Conservation (phyloP, 306 rosid species). For the Vigna nakashimae region DNA sequence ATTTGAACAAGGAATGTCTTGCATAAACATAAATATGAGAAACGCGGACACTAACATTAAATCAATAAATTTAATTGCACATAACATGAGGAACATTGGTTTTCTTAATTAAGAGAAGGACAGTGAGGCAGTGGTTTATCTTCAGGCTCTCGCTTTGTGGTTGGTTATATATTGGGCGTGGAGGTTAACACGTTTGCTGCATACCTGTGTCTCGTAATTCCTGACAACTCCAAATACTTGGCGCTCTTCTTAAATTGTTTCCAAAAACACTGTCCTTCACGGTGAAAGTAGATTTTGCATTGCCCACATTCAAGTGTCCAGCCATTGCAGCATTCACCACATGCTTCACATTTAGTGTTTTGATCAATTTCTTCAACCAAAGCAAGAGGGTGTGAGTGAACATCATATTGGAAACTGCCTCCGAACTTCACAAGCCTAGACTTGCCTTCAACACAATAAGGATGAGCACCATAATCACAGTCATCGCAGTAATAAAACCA, state of each 20-base stretch:
- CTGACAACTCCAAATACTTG: slow-evolving; percentile 12
- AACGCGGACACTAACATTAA: neutral
- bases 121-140: neutral
- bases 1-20: neutral
- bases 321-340: slow-evolving; percentile 8
- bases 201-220: neutral
- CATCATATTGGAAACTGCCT: slow-evolving; percentile 14
- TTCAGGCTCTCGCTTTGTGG: neutral
- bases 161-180: slow-evolving; percentile 15
- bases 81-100: neutral
- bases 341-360: neutral
- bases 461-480: slow-evolving; percentile 11
- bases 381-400: slow-evolving; percentile 15
- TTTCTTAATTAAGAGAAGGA: neutral
- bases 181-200: slow-evolving; percentile 25
- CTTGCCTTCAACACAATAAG: neutral
- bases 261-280: slow-evolving; percentile 17
- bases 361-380: neutral
- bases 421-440: neutral
- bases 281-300: slow-evolving; percentile 13
- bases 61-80: no score
- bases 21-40: neutral
- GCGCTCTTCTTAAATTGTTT: slow-evolving; percentile 3
- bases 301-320: slow-evolving; percentile 20
- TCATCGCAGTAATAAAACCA: slow-evolving; percentile 43